Base-by-base conservation (phyloP, 371 early-diverging fungal species). In the Mucor sp. region DNA sequence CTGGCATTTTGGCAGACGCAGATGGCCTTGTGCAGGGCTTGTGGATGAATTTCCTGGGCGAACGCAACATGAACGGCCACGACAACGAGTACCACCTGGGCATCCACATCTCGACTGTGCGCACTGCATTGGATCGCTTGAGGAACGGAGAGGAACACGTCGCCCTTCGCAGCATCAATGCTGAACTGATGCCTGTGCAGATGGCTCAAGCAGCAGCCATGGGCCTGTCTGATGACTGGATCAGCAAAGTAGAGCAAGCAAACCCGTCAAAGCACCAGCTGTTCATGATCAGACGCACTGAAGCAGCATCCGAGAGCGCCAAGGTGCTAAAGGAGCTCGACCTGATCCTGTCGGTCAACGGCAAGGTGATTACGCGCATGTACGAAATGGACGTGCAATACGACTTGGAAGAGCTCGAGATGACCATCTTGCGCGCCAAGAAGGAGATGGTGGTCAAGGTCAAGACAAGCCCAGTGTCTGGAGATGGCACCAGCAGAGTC, bases 21-120 rank as follows among this genome's bases (percentile, higher is more conserved):
- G 75, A 89, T 15, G 95, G 91, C 0, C 78, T 78, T 27, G 94
- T 95, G 0, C 90, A 90, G 62, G 96, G 91, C 3, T 71, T 97
- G 37, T 97, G 97, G 97, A 76, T 94, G 60, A 89, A 88, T 21
- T 94, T 89, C 65, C 73, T 93, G 19, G 94, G 94, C 23, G 94
- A 94, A 57, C 86, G 89, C 53, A 91, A 89, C 55, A 71, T 74
- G 60, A 77, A 79, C 21, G 92, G 91, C 1, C 85, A 88, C 28
- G 92, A 92, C 66, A 91, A 86, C 50, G 91, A 91, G 74, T 94
- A 93, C 70, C 89, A 91, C 69, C 78, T 94, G 25, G 95, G 94
- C 32, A 67, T 93, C 9, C 86, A 90, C 57, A 85, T 90, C 19
- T 75, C 85, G 19, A 77, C 85, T 14, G 75, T 91, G 14, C 64